These are phyloP conservation scores for Apiospora sp. DNA, from an alignment of 2,329 filamentous ascomycete genomes.

Conservation along the genomic window DNA sequence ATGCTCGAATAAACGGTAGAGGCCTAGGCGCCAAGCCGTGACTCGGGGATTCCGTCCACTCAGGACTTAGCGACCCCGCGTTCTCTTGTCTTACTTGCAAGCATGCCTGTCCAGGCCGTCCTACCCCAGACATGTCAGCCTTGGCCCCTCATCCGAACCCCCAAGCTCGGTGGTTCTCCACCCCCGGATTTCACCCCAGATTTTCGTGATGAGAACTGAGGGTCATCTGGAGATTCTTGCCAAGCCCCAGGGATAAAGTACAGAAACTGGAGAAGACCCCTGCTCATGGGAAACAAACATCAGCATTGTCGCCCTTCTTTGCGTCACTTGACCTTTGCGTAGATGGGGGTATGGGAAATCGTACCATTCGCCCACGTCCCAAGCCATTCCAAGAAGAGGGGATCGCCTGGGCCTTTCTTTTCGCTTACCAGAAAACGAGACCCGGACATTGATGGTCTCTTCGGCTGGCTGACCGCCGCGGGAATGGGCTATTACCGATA, in stretches of 20 bases:
- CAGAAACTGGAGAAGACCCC: neutral
- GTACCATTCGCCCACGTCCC: constrained; percentile 8
- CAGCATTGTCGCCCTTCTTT: neutral
- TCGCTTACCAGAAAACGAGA: neutral
- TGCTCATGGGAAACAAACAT: neutral
- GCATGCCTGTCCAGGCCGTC: neutral
- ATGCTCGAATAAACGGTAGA: neutral
- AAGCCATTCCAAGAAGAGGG: constrained; percentile 20
- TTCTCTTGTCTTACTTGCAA: constrained; percentile 3
- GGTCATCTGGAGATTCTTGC: neutral
- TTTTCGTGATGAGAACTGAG: neutral
- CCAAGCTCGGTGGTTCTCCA: neutral
- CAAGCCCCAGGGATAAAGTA: neutral
- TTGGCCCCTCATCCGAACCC: neutral
- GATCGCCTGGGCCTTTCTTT: neutral
- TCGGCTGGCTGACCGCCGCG: neutral
- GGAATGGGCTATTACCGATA: neutral
- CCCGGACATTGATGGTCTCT: neutral
- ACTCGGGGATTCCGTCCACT: neutral
- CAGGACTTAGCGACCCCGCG: constrained; percentile 3
- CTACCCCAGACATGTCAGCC: neutral
- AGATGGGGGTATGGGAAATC: neutral
- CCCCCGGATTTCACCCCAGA: constrained; percentile 8
- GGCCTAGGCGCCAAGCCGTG: constrained; percentile 10
- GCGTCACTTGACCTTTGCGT: neutral